Conservation (phyloP, 139 green algal genomes). For the Desmodesmus armatus region DNA sequence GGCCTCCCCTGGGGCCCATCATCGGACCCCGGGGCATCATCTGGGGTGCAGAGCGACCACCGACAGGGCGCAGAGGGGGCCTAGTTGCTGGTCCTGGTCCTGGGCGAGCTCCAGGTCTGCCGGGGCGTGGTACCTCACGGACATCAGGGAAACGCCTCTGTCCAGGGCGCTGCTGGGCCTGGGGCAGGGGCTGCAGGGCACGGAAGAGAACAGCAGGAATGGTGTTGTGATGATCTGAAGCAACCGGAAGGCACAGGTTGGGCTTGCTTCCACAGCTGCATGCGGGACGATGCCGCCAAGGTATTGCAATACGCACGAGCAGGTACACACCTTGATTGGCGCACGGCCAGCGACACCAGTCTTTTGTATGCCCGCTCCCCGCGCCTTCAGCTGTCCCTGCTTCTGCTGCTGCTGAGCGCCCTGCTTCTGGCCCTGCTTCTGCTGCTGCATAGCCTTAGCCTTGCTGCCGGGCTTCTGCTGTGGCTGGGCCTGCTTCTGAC, state of each 20-base stretch:
- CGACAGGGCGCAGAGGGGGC: not conserved
- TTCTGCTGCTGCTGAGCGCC: not conserved
- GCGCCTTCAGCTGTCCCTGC: slow-evolving; percentile 45
- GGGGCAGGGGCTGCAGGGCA: not conserved
- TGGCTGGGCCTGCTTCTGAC: slow-evolving; percentile 3
- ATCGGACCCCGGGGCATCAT: not conserved
- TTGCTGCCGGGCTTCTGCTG: not conserved
- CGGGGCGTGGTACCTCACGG: slow-evolving; percentile 18
- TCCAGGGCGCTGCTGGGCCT: not conserved
- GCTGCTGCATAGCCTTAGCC: not conserved
- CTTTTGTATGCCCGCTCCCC: too few species aligned
- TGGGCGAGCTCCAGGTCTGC: not conserved
- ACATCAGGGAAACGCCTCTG: not conserved
- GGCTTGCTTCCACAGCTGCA: not conserved
- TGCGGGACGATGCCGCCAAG: not conserved
- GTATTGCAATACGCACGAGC: too few species aligned
- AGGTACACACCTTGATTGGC: slow-evolving; percentile 23
- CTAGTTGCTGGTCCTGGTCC: not conserved
- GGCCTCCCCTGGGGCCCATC: too few species aligned
- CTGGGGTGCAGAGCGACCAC: not conserved
- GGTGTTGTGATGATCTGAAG: not conserved
- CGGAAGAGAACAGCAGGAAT: too few species aligned
- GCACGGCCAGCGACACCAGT: slow-evolving; percentile 42
- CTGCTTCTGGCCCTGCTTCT: not conserved
- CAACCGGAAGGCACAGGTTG: not conserved